Evolutionary conservation across 1,284 basidiomycete species (phyloP).

Genomic region (Sanghuangporus weigelae): DNA sequence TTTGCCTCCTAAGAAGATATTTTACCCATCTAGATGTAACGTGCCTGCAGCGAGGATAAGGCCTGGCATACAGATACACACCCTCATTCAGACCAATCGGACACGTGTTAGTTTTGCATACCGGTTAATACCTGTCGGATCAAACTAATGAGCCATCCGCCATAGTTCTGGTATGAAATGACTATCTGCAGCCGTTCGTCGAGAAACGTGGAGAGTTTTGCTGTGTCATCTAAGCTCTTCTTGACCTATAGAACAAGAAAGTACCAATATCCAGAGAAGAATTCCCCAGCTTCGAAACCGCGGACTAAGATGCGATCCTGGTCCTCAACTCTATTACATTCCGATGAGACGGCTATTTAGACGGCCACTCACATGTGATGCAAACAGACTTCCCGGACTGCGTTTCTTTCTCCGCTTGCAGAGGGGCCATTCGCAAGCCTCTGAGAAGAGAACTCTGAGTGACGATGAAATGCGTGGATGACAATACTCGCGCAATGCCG

Average conservation of each 20-base stretch:
- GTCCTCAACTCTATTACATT: neutral
- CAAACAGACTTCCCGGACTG: neutral
- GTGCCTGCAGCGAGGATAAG: slow-evolving; percentile 17
- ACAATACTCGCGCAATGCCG: neutral
- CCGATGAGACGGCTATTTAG: neutral
- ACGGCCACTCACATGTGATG: neutral
- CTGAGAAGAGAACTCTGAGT: neutral
- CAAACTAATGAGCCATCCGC: neutral
- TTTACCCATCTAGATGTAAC: slow-evolving; percentile 14
- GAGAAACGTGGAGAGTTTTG: neutral
- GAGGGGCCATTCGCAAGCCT: neutral
- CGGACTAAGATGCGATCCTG: neutral
- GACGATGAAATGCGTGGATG: neutral
- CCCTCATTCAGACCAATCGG: slow-evolving; percentile 3
- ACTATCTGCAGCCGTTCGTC: neutral
- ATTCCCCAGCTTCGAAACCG: neutral
- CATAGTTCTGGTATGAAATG: neutral
- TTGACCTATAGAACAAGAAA: neutral
- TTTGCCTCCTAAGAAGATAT: slow-evolving; percentile 7
- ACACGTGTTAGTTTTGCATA: slow-evolving; percentile 15
- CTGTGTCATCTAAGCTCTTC: neutral
- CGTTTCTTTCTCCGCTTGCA: neutral
- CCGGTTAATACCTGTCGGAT: slow-evolving; percentile 1
- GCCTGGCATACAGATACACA: slow-evolving; percentile 1
- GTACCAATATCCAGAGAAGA: no score